Conservation (phyloP, 140 eudicot genomes). For the Erigeron philadelphicus region DNA sequence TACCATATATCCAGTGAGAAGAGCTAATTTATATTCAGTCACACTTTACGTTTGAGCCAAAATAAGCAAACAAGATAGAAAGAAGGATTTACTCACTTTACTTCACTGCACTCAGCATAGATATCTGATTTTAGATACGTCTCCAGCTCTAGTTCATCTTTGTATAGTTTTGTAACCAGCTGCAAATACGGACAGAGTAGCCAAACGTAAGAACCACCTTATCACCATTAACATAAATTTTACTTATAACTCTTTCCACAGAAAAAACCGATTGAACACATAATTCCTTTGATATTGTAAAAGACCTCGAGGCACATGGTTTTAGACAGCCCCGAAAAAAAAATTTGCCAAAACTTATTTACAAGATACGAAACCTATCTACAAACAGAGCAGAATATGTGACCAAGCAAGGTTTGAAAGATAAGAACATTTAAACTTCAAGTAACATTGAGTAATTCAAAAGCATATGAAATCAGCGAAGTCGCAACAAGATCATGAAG, state of each 20-base stretch:
- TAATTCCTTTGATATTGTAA: neutral
- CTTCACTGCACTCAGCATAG: conserved; percentile 65
- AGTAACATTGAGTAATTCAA: neutral
- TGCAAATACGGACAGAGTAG: conserved; percentile 31
- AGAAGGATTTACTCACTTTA: conserved; percentile 54
- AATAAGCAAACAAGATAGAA: conserved; percentile 17
- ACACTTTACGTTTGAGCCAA: conserved; percentile 14
- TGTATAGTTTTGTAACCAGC: conserved; percentile 66
- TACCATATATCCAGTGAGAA: conserved; percentile 10
- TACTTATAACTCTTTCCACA: neutral
- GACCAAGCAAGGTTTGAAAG: conserved; percentile 1
- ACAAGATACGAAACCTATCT: conserved; percentile 6
- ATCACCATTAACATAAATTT: conserved; percentile 16
- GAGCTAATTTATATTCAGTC: neutral
- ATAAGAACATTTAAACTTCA: neutral
- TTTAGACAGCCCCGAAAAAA: conserved; percentile 7
- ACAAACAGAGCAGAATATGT: conserved; percentile 11
- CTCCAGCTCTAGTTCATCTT: conserved; percentile 86
- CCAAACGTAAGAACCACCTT: conserved; percentile 19
- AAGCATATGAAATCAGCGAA: conserved; percentile 6
- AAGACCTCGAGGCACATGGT: neutral
- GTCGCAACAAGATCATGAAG: conserved; percentile 14
- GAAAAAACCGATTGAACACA: neutral
- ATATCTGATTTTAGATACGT: conserved; percentile 68
- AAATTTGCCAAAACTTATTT: neutral